Base-by-base conservation (phyloP, 202 grass and related monocot genomes). In the Dendrocalamus latiflorus region DNA sequence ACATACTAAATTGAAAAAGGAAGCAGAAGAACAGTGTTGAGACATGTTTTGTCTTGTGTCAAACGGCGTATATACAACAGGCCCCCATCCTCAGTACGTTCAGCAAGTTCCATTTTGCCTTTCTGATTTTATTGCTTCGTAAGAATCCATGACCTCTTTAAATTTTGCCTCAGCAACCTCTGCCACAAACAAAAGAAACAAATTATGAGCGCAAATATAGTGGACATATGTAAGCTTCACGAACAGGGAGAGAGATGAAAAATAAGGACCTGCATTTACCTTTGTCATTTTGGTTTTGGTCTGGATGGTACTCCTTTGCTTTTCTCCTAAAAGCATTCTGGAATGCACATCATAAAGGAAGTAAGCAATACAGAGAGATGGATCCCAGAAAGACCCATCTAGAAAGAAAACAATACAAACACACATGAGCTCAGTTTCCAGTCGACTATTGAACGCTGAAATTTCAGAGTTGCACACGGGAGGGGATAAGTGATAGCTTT, bases 231-330 rank as follows among this genome's bases (percentile, higher is more conserved):
- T 65, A 81, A 65, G 9, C 38, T 61, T 76, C 53, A 21, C 11
- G 54, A 41, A 48, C 10, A 30, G 20, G 56, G 55, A 36, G 9
- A 16, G 11, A 65, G 51, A n/a, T n/a, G 79, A 65, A 24, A 49
- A 63, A n/a, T n/a, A n/a, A 65, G 20, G 24, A 68, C 24, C 16
- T 47, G 17, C 34, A 55, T 50, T 76, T 70, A 93, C 95, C 86
- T 91, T 92, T 94, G 89, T 95, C 91, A 57, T 87, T 85, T 79
- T 90, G 90, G 84, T 98, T 98, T 84, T 93, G 95, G 58, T 98
- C 95, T 25, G 95, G 95, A 91, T 98, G 95, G 55, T 90, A 88
- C 76, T 95, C 90, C 88, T 93, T 90, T 70, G 92, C 95, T 89
- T 95, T 98, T 84, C 70, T 85, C 67, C 95, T 93, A 65, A 98